Evolutionary conservation across 306 rosid genomes (phyloP).

Genomic region (Cucumis cinereus): DNA sequence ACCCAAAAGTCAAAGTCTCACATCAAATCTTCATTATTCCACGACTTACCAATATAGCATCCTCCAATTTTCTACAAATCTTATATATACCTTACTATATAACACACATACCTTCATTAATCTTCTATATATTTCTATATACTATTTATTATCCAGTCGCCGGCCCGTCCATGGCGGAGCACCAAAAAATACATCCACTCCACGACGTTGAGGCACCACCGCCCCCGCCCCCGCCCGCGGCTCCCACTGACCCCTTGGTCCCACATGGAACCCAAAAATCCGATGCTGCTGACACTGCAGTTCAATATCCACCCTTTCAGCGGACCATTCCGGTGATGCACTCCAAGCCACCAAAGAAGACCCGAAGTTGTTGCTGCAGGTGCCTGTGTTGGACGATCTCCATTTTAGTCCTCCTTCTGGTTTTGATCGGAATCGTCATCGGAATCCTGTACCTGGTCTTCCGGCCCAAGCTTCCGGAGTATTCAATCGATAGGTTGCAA

Average conservation of each 20-base stretch:
- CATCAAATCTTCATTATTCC: background rate
- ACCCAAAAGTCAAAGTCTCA: background rate
- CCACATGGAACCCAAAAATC: conserved; percentile 30
- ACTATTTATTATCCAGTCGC: too few species aligned
- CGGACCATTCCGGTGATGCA: conserved; percentile 28
- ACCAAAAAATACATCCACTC: conserved; percentile 53
- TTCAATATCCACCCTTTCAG: conserved; percentile 15
- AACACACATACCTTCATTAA: too few species aligned
- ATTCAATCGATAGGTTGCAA: conserved; percentile 31
- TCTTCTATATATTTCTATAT: too few species aligned
- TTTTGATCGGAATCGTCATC: conserved; percentile 32
- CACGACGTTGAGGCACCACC: conserved; percentile 57
- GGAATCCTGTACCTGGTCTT: conserved; percentile 62
- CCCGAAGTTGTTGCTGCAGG: conserved; percentile 45
- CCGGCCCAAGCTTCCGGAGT: conserved; percentile 75
- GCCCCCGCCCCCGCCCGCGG: conserved; percentile 6
- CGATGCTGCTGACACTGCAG: conserved; percentile 9
- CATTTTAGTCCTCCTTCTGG: conserved; percentile 21
- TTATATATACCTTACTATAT: background rate
- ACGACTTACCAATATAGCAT: background rate
- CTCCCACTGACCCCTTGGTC: conserved; percentile 45
- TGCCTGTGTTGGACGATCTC: conserved; percentile 42
- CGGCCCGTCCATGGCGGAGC: conserved; percentile 37
- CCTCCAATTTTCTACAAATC: background rate
- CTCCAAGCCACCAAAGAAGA: conserved; percentile 55